Percentiles rank a stretch among this genome's conserved stretches.
phyloP scores from a whole-genome alignment of 306 rosid genomes.

The Myrica gale region DNA sequence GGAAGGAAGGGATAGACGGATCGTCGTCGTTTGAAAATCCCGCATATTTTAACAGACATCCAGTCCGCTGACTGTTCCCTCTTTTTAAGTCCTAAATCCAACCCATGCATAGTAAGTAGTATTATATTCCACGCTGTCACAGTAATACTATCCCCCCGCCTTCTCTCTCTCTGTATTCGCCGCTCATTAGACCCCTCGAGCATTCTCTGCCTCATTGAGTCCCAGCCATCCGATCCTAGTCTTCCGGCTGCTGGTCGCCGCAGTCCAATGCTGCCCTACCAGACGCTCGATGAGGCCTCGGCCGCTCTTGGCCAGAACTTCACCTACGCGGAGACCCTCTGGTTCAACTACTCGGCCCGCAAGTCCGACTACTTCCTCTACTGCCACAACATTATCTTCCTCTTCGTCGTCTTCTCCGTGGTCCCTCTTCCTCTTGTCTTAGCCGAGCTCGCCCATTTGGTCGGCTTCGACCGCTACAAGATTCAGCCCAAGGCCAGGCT shows the following conservation, averaged over 20 bases:
- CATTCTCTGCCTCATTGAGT: not conserved
- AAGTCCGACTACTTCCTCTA: slow-evolving; percentile 73
- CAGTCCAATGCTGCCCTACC: slow-evolving; percentile 61
- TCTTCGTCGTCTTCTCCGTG: slow-evolving; percentile 59
- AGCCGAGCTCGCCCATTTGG: slow-evolving; percentile 46
- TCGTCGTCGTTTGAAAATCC: slow-evolving; percentile 31
- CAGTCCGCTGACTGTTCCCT: not conserved
- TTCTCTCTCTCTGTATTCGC: not conserved
- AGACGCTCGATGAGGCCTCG: slow-evolving; percentile 49
- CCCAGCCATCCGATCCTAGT: not conserved
- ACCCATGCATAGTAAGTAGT: too few species aligned
- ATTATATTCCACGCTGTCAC: too few species aligned
- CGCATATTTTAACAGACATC: slow-evolving; percentile 32
- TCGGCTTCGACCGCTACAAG: slow-evolving; percentile 53
- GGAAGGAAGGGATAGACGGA: too few species aligned
- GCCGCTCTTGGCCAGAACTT: slow-evolving; percentile 59
- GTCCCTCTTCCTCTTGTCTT: slow-evolving; percentile 59
- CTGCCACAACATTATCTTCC: slow-evolving; percentile 71
- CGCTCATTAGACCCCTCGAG: not conserved
- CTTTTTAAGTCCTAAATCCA: not conserved
- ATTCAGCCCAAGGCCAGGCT: slow-evolving; percentile 64
- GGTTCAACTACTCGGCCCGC: slow-evolving; percentile 75
- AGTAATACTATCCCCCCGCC: not conserved
- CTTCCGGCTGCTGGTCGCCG: not conserved
- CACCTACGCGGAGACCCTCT: slow-evolving; percentile 56